Evolutionary conservation across 805 yeast genomes (phyloP).

Genomic region (Candida nitratophila): DNA sequence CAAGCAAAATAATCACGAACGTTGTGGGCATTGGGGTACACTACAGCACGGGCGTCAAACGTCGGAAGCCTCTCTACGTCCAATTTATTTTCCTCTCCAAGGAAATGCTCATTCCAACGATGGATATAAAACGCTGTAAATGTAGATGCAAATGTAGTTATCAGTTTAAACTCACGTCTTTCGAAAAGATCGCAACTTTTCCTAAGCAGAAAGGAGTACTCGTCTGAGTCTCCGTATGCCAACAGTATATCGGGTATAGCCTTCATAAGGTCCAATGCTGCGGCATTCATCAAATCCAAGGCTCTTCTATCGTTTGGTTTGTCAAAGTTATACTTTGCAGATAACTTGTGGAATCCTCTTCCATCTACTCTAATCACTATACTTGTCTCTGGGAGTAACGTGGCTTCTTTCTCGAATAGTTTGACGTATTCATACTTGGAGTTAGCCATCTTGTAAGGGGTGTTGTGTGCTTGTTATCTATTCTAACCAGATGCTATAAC

Average conservation of each 20-base stretch:
- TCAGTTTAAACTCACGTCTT: constrained; percentile 74
- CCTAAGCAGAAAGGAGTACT: constrained; percentile 74
- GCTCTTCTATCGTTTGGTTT: constrained; percentile 89
- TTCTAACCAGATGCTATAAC: too few species aligned
- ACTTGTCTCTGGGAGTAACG: constrained; percentile 70
- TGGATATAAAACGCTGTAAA: constrained; percentile 71
- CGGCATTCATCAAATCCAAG: constrained; percentile 67
- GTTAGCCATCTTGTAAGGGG: constrained; percentile 66
- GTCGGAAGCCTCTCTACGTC: constrained; percentile 55
- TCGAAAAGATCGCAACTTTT: constrained; percentile 66
- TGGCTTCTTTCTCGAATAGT: constrained; percentile 66
- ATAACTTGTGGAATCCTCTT: constrained; percentile 84
- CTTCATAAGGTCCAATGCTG: constrained; percentile 62
- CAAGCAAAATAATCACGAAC: constrained; percentile 83
- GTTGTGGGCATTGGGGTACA: constrained; percentile 58
- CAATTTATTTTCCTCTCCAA: constrained; percentile 37
- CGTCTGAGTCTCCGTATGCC: constrained; percentile 96
- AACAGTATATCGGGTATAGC: constrained; percentile 64
- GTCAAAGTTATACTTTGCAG: constrained; percentile 61
- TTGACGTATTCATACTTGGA: constrained; percentile 85
- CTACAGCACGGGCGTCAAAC: constrained; percentile 86
- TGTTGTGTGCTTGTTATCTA: too few species aligned
- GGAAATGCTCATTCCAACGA: constrained; percentile 59
- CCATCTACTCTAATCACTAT: constrained; percentile 89
- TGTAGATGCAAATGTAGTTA: constrained; percentile 73